These are phyloP conservation scores for Chloranthus sessilifolius DNA, from an alignment of 164 flowering plant genomes.

Conservation along the genomic window DNA sequence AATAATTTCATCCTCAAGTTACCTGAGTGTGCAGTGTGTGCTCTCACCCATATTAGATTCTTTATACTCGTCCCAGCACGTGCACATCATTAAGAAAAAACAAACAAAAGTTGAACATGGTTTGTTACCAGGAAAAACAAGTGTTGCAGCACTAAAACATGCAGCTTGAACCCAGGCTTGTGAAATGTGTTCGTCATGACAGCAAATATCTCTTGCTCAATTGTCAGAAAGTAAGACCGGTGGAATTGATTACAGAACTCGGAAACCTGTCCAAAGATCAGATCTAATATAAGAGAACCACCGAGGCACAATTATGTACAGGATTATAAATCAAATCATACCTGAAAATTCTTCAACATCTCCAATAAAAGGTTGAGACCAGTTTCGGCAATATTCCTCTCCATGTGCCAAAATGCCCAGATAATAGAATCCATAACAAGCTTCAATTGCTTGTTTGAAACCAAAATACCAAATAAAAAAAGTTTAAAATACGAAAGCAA, in stretches of 20 bases:
- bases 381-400: constrained; percentile 96
- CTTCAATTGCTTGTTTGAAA: constrained; percentile 68
- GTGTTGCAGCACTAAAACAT: constrained; percentile 84
- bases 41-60: no score
- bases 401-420: constrained; percentile 99
- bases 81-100: neutral
- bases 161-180: constrained; percentile 98
- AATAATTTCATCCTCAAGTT: no score
- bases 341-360: constrained; percentile 99
- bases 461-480: neutral
- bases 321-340: constrained; percentile 8
- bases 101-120: neutral
- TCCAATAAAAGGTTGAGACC: constrained; percentile 87
- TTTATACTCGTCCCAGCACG: no score
- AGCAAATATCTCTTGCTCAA: constrained; percentile 98
- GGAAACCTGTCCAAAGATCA: constrained; percentile 47
- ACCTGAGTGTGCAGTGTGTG: no score
- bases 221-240: constrained; percentile 69
- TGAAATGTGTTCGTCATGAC: constrained; percentile 98
- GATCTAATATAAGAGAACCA: constrained; percentile 1
- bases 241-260: constrained; percentile 95
- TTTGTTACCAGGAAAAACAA: constrained; percentile 80
- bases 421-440: constrained; percentile 96
- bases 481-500: neutral
- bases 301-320: neutral